These are phyloP conservation scores for Boletus semigastroideus DNA, from an alignment of 1,284 basidiomycete species.

Conservation along the genomic window DNA sequence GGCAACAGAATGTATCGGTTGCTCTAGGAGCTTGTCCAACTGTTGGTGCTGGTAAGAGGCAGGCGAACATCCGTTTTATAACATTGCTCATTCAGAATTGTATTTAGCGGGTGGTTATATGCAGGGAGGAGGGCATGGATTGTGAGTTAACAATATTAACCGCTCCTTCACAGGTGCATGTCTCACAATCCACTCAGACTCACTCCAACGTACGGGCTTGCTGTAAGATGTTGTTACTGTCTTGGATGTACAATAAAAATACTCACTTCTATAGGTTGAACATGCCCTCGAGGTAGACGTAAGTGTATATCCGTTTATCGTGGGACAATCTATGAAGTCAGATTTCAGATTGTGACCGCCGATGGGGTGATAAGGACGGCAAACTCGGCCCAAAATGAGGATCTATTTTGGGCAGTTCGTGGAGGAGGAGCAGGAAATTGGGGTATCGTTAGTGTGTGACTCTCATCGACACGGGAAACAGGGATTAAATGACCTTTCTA, in stretches of 20 bases:
- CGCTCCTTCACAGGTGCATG: background rate
- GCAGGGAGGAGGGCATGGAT: background rate
- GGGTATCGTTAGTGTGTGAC: too few species aligned
- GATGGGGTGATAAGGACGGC: too few species aligned
- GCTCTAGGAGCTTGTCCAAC: background rate
- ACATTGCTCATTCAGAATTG: background rate
- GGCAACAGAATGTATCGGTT: background rate
- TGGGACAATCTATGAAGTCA: too few species aligned
- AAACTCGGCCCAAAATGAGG: too few species aligned
- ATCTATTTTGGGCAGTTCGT: too few species aligned
- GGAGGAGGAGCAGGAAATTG: too few species aligned
- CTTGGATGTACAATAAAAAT: too few species aligned
- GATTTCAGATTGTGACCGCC: too few species aligned
- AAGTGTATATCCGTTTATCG: too few species aligned
- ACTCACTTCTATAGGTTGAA: background rate
- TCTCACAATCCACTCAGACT: background rate
- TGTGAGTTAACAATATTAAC: background rate
- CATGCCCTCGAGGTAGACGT: background rate
- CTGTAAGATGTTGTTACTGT: background rate
- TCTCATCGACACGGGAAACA: too few species aligned
- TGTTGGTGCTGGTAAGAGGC: background rate
- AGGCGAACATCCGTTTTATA: too few species aligned
- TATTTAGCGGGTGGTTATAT: background rate
- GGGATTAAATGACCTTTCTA: too few species aligned
- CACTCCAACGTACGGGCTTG: background rate